phyloP scores from a whole-genome alignment of 495 filamentous ascomycete species.

The Rhizodiscina lignyota region DNA sequence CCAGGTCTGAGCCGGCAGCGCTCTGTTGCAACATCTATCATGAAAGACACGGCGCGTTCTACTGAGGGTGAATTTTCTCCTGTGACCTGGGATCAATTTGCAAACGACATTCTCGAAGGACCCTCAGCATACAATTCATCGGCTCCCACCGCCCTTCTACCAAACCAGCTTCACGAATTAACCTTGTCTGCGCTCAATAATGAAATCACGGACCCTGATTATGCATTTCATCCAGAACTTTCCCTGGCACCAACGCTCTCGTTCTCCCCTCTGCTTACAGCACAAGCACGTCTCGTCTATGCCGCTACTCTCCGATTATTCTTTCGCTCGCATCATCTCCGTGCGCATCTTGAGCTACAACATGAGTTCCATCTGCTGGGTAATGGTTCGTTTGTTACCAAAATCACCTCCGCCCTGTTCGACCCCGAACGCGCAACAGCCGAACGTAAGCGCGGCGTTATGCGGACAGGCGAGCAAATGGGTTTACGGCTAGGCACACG shows the following conservation, averaged over 20 bases:
- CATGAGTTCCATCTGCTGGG: constrained; percentile 68
- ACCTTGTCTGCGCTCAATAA: constrained; percentile 2
- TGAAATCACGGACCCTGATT: background rate
- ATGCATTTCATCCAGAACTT: constrained; percentile 49
- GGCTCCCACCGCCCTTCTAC: background rate
- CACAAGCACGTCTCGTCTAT: constrained; percentile 64
- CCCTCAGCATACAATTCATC: no score
- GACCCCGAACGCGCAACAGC: constrained; percentile 67
- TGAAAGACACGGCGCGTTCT: no score
- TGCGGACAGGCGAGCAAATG: constrained; percentile 53
- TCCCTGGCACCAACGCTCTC: constrained; percentile 56
- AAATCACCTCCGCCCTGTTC: constrained; percentile 71
- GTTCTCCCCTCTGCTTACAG: constrained; percentile 52
- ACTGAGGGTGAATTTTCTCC: no score
- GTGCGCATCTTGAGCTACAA: constrained; percentile 62
- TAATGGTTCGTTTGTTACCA: constrained; percentile 65
- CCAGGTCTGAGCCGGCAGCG: no score
- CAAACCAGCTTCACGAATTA: constrained; percentile 11
- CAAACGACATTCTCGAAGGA: constrained; percentile 4
- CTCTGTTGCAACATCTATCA: no score
- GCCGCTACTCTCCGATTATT: constrained; percentile 60
- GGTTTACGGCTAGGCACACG: constrained; percentile 63
- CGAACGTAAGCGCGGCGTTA: constrained; percentile 50
- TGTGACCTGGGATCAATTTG: background rate
- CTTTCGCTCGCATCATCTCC: constrained; percentile 56